Evolutionary conservation across 306 rosid species (phyloP).

Genomic region (Crataegus laevigata): DNA sequence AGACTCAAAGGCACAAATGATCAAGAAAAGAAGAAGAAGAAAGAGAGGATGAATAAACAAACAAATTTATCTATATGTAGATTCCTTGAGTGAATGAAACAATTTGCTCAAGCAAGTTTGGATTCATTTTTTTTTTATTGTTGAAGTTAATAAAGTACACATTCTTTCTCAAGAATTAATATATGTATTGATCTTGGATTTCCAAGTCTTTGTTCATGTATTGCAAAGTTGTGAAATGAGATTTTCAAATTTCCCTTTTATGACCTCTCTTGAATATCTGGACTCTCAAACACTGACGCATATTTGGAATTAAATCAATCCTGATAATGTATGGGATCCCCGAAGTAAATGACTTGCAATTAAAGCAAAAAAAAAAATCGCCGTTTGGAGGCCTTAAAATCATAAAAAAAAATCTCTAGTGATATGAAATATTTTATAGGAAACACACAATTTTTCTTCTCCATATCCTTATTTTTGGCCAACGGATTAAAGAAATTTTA

Average conservation of each 20-base stretch:
- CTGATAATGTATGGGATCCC: too few species aligned
- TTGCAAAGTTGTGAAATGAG: not conserved
- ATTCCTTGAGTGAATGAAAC: conserved; percentile 15
- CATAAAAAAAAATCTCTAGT: too few species aligned
- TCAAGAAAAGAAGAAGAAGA: conserved; percentile 14
- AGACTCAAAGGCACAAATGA: conserved; percentile 21
- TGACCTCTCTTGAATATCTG: too few species aligned
- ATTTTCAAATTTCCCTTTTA: not conserved
- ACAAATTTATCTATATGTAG: not conserved
- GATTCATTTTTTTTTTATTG: conserved; percentile 24
- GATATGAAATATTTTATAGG: too few species aligned
- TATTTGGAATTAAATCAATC: not conserved
- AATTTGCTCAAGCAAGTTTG: conserved; percentile 17
- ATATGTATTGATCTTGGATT: not conserved
- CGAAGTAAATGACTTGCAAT: too few species aligned
- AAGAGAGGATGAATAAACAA: conserved; percentile 21
- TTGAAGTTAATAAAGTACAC: not conserved
- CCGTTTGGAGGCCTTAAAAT: too few species aligned
- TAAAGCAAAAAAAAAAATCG: too few species aligned
- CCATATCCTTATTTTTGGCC: too few species aligned
- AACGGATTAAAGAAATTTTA: too few species aligned
- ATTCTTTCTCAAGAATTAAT: not conserved
- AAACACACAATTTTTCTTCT: too few species aligned
- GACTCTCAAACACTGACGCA: not conserved
- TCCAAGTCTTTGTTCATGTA: not conserved